Percentiles rank a stretch among this genome's conserved stretches.
Evolutionary conservation across 176 grass and related monocot species (phyloP).

Genomic region (Olyra latifolia): DNA sequence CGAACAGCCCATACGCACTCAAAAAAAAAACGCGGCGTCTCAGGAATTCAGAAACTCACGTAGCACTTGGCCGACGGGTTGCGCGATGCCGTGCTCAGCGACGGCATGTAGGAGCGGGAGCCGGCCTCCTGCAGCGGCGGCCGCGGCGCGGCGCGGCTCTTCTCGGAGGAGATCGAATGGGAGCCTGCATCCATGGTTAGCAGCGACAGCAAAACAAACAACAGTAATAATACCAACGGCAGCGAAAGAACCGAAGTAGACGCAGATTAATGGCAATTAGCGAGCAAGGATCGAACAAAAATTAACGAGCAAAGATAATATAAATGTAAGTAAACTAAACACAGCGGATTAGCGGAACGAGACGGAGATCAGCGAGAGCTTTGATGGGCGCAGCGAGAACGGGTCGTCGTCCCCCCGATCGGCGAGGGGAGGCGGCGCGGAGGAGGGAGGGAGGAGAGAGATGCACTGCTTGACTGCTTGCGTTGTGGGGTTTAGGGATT

Average conservation of each 20-base stretch:
- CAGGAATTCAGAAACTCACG: conserved; percentile 10
- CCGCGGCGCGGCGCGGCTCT: conserved; percentile 36
- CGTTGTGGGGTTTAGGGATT: conserved; percentile 33
- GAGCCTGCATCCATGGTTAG: conserved; percentile 64
- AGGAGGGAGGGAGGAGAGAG: not conserved
- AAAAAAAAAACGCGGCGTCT: not conserved
- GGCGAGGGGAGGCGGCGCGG: conserved; percentile 15
- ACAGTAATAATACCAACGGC: conserved; percentile 17
- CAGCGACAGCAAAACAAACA: conserved; percentile 5
- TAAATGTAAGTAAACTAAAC: no score
- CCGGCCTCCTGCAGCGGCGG: conserved; percentile 55
- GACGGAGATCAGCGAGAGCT: not conserved
- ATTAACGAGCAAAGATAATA: no score
- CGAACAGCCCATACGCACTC: not conserved
- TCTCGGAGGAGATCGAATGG: conserved; percentile 48
- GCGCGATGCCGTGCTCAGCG: conserved; percentile 40
- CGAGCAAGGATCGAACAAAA: not conserved
- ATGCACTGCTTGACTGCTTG: conserved; percentile 2
- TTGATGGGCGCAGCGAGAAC: conserved; percentile 5
- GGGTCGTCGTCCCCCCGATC: conserved; percentile 27
- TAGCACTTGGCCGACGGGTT: conserved; percentile 62
- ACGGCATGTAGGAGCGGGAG: conserved; percentile 50
- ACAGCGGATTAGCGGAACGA: not conserved
- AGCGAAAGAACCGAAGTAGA: not conserved
- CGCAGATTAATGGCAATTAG: not conserved